Conservation (phyloP, 495 filamentous ascomycete genomes). For the Recurvomyces mirabilis region DNA sequence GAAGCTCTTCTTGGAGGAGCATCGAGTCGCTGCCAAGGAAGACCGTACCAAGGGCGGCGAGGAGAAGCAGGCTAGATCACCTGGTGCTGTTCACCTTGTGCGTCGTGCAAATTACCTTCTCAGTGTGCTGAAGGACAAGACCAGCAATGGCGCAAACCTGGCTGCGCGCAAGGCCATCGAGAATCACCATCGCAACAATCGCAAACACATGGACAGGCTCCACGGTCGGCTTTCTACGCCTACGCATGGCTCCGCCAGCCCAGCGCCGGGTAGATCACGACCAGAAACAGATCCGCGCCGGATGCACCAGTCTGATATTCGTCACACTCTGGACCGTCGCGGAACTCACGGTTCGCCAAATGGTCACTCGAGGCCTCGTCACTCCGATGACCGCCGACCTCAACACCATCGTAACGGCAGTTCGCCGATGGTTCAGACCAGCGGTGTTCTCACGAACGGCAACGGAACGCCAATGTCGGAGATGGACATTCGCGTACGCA, state of each 20-base stretch:
- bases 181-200: conserved; percentile 70
- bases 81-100: conserved; percentile 90
- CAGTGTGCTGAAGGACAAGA: conserved; percentile 73
- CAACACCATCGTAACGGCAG: conserved; percentile 16
- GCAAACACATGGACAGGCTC: conserved; percentile 23
- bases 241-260: conserved; percentile 9
- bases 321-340: conserved; percentile 23
- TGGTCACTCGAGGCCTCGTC: conserved; percentile 35
- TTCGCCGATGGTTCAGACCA: background rate
- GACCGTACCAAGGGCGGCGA: conserved; percentile 56
- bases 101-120: conserved; percentile 89
- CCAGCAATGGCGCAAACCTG: conserved; percentile 50
- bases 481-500: conserved; percentile 42
- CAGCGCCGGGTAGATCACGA: conserved; percentile 14
- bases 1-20: conserved; percentile 95
- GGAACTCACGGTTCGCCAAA: conserved; percentile 44
- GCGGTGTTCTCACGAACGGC: conserved; percentile 5
- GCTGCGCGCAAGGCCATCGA: conserved; percentile 72
- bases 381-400: conserved; percentile 25
- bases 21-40: conserved; percentile 93
- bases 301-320: background rate
- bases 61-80: conserved; percentile 71
- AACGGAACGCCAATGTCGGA: conserved; percentile 18
- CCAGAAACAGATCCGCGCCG: conserved; percentile 6
- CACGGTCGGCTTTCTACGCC: conserved; percentile 18